These are phyloP conservation scores for Colletotrichum falcatum DNA, from an alignment of 2,329 filamentous ascomycete species.

Conservation along the genomic window DNA sequence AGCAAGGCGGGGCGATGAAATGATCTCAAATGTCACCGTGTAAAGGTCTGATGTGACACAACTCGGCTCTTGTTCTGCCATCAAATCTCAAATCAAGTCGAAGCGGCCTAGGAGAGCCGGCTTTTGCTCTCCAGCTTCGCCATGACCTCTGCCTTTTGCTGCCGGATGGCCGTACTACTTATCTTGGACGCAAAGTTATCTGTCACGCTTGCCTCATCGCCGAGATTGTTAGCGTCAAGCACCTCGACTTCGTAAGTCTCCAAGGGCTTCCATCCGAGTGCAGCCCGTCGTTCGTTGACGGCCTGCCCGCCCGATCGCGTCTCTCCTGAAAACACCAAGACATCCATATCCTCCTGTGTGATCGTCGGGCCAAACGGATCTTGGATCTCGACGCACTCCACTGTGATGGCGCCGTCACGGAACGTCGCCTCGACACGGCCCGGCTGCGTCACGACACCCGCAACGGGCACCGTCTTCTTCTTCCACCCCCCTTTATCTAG, in stretches of 20 bases:
- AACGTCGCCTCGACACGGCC: conserved; percentile 66
- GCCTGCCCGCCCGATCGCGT: conserved; percentile 85
- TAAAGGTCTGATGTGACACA: not conserved
- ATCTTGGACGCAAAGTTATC: conserved; percentile 85
- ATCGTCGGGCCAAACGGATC: conserved; percentile 94
- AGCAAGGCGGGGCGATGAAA: too few species aligned
- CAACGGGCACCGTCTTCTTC: conserved; percentile 53
- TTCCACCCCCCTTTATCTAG: conserved; percentile 58
- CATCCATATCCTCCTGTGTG: conserved; percentile 81
- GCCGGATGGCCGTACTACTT: conserved; percentile 87
- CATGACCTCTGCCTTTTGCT: conserved; percentile 53
- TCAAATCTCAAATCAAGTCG: not conserved
- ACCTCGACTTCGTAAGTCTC: conserved; percentile 92
- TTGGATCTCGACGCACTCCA: conserved; percentile 87
- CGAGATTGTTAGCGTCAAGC: conserved; percentile 73
- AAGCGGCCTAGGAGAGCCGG: conserved; percentile 4
- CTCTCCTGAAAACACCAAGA: conserved; percentile 88
- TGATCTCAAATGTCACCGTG: not conserved
- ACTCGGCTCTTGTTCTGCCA: not conserved
- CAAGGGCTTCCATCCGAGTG: conserved; percentile 80
- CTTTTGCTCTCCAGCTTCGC: conserved; percentile 17
- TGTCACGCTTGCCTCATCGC: conserved; percentile 55
- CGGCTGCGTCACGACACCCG: conserved; percentile 46
- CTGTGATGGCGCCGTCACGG: conserved; percentile 68
- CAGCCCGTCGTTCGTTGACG: conserved; percentile 84